Percentiles rank a stretch among this genome's conserved stretches.
Evolutionary conservation across 2,329 filamentous ascomycete species (phyloP).

Genomic region (Alternaria infectoria): DNA sequence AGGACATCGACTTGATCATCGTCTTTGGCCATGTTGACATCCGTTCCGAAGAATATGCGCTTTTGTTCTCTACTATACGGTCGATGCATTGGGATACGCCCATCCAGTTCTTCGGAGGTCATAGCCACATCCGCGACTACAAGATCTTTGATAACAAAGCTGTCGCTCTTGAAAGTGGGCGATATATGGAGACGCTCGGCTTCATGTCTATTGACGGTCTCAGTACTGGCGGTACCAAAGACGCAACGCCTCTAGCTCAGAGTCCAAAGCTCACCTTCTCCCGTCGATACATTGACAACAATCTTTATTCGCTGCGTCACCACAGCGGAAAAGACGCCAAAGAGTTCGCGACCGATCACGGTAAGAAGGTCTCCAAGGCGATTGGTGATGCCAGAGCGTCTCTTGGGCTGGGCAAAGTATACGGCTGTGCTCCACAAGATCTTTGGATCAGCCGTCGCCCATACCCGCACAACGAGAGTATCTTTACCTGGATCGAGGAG

Average conservation of each 20-base stretch:
- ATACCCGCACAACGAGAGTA: slow-evolving; percentile 75
- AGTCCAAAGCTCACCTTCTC: slow-evolving; percentile 64
- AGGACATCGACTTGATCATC: slow-evolving; percentile 83
- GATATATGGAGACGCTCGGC: slow-evolving; percentile 94
- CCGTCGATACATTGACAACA: slow-evolving; percentile 91
- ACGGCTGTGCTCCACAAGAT: slow-evolving; percentile 82
- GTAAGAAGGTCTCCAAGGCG: slow-evolving; percentile 71
- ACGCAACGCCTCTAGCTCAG: slow-evolving; percentile 20
- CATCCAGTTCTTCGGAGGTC: slow-evolving; percentile 91
- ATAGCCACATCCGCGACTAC: slow-evolving; percentile 87
- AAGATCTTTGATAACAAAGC: slow-evolving; percentile 78
- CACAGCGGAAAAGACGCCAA: slow-evolving; percentile 76
- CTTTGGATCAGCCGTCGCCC: slow-evolving; percentile 82
- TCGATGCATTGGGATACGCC: slow-evolving; percentile 78
- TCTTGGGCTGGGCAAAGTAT: slow-evolving; percentile 73
- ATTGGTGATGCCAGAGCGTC: slow-evolving; percentile 74
- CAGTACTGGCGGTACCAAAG: slow-evolving; percentile 48
- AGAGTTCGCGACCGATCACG: slow-evolving; percentile 78
- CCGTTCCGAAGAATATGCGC: slow-evolving; percentile 77
- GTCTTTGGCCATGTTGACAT: slow-evolving; percentile 86
- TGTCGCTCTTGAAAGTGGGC: slow-evolving; percentile 81
- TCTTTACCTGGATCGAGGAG: slow-evolving; percentile 81
- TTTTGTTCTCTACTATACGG: slow-evolving; percentile 80
- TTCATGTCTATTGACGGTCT: slow-evolving; percentile 85
- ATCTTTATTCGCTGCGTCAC: slow-evolving; percentile 81